Conservation (phyloP, 768 basidiomycete genomes). For the Filobasidium wieringae region DNA sequence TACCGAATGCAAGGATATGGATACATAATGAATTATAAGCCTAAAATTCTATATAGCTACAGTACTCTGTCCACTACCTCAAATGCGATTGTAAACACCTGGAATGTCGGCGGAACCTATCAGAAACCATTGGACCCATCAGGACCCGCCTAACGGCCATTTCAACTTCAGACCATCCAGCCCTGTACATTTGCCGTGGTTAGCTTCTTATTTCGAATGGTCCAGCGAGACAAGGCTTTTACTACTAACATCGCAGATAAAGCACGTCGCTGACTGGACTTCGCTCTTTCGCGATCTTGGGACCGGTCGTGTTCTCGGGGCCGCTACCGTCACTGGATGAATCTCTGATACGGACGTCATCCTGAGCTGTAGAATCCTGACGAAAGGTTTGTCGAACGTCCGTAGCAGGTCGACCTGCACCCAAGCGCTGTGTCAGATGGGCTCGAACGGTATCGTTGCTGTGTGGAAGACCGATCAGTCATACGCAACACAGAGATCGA, state of each 20-base stretch:
- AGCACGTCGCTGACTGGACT: constrained; percentile 89
- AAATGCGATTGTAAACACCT: no score
- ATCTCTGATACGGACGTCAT: constrained; percentile 31
- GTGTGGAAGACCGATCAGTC: background rate
- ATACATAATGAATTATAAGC: no score
- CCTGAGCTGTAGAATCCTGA: no score
- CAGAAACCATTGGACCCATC: no score
- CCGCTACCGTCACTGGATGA: background rate
- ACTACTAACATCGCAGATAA: constrained; percentile 68
- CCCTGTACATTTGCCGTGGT: constrained; percentile 33
- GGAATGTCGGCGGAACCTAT: no score
- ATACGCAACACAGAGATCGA: background rate
- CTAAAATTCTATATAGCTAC: no score
- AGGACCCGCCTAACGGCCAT: constrained; percentile 45
- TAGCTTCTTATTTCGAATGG: background rate
- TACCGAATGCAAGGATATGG: no score
- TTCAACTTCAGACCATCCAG: constrained; percentile 79
- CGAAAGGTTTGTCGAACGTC: constrained; percentile 1
- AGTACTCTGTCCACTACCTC: no score
- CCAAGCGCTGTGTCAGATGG: constrained; percentile 4
- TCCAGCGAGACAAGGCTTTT: background rate
- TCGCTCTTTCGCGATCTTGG: constrained; percentile 18
- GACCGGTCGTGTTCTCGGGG: background rate
- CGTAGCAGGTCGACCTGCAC: background rate
- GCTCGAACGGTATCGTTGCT: constrained; percentile 14